Base-by-base conservation (phyloP, 1,284 basidiomycete genomes). In the Pyrrhoderma lamaoense region DNA sequence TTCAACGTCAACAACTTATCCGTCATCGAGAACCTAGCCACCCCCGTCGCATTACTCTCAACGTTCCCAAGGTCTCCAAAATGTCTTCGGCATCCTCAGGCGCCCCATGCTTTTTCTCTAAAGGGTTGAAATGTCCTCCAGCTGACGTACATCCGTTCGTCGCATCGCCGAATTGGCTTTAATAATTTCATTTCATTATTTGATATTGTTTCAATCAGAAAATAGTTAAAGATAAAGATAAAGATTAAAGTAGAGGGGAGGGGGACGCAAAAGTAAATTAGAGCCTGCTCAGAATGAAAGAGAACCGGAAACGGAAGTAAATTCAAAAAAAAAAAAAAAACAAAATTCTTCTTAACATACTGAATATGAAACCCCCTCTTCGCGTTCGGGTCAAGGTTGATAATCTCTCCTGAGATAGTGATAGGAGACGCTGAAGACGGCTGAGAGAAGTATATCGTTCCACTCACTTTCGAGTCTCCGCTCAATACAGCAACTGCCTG, bases 61-160 rank as follows among this genome's bases (percentile, higher is more conserved):
- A 91, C 79, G 64, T 91, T 85, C 36, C 87, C 89, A 54, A 91
- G 67, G 63, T 92, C 89, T 14, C 89, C 88, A 22, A 85, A 77
- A 65, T 91, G 89, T 56, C 87, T 73, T 72, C 70, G 1, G 60
- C 42, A 61, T 79, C 78, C 9, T 65, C 64, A 19, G 77, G 85
- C 3, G 73, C 80, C 51, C 87, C 87, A 60, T 91, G 89, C 34
- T 69, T 76, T 60, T 75, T 73, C 31, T 67, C 70, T 62, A 74
- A 74, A 0, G 86, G 86, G 69, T 91, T 91, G 72, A 81, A 90
- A 67, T 91, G 89, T 42, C 80, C 60, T 8, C 86, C 85, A 35
- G 88, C 76, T 19, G 83, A 84, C 13, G 71, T 62, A 67, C 89
- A 91, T 7, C 85, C 87, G 51, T 75, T 69, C 34, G 72, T 76